phyloP scores from a whole-genome alignment of 768 basidiomycete species.

The Austroboletus festivus region DNA sequence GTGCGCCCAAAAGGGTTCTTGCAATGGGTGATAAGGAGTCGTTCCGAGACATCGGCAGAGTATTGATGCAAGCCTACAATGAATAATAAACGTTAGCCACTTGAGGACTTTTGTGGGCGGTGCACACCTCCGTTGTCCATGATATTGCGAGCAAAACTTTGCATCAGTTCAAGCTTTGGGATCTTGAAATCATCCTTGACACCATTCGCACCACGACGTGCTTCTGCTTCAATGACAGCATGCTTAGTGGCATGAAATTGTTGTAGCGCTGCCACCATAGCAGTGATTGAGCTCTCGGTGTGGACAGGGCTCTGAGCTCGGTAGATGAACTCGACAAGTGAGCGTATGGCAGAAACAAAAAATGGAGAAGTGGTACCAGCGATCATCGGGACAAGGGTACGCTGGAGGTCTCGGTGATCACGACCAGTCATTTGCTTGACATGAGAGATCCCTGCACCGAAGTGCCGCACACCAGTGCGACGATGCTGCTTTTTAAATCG shows the following conservation, averaged over 20 bases:
- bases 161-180: slow-evolving; percentile 1
- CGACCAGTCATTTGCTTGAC: background rate
- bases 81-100: too few relatives aligned
- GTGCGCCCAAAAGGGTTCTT: slow-evolving; percentile 29
- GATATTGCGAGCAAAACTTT: slow-evolving; percentile 14
- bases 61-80: too few relatives aligned
- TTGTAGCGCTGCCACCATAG: slow-evolving; percentile 4
- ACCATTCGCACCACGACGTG: background rate
- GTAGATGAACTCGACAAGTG: slow-evolving; percentile 29
- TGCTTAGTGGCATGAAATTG: slow-evolving; percentile 16
- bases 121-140: background rate
- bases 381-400: background rate
- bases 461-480: background rate
- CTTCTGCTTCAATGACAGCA: slow-evolving; percentile 8
- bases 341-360: slow-evolving; percentile 1
- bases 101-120: too few relatives aligned
- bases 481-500: slow-evolving; percentile 1
- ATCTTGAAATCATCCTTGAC: slow-evolving; percentile 5
- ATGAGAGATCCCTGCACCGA: background rate
- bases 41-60: slow-evolving; percentile 29
- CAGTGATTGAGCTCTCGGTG: slow-evolving; percentile 8
- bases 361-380: background rate
- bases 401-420: background rate
- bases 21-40: slow-evolving; percentile 24
- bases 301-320: slow-evolving; percentile 15